These are phyloP conservation scores for Pochonia chlamydosporia DNA, from an alignment of 2,329 filamentous ascomycete species.

Conservation along the genomic window DNA sequence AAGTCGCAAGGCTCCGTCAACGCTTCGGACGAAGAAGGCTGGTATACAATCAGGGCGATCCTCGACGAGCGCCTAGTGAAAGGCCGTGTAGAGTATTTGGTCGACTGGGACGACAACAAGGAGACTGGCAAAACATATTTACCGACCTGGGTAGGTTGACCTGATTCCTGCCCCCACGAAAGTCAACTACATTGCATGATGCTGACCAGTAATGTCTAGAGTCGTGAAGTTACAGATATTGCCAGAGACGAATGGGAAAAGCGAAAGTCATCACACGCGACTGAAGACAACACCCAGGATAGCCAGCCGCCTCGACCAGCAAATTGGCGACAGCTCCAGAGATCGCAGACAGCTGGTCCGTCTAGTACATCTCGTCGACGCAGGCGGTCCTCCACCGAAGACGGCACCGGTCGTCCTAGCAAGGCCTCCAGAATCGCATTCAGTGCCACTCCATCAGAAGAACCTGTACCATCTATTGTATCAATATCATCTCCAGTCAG, in stretches of 20 bases:
- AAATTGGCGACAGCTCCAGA: slow-evolving; percentile 19
- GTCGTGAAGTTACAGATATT: slow-evolving; percentile 22
- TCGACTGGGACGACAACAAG: slow-evolving; percentile 31
- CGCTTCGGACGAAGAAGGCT: slow-evolving; percentile 19
- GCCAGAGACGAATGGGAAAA: slow-evolving; percentile 28
- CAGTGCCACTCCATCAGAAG: slow-evolving; percentile 21
- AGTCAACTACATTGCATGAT: neutral
- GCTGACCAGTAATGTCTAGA: slow-evolving; percentile 18
- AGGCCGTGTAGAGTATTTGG: slow-evolving; percentile 25
- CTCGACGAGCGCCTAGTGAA: slow-evolving; percentile 25
- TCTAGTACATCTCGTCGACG: neutral
- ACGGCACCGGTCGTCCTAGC: slow-evolving; percentile 12
- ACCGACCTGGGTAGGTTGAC: slow-evolving; percentile 27
- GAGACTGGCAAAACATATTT: slow-evolving; percentile 25
- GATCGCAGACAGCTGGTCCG: neutral
- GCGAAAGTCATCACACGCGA: slow-evolving; percentile 13
- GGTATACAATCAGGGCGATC: slow-evolving; percentile 29
- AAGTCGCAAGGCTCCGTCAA: slow-evolving; percentile 14
- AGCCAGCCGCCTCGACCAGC: slow-evolving; percentile 21
- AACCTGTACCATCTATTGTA: slow-evolving; percentile 22
- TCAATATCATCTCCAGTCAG: slow-evolving; percentile 20
- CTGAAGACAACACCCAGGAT: slow-evolving; percentile 10
- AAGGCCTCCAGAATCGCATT: slow-evolving; percentile 17
- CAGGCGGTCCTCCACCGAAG: slow-evolving; percentile 5
- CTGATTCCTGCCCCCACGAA: neutral